These are phyloP conservation scores for Amphibolis antarctica DNA, from an alignment of 106 monocot genomes.

Conservation along the genomic window DNA sequence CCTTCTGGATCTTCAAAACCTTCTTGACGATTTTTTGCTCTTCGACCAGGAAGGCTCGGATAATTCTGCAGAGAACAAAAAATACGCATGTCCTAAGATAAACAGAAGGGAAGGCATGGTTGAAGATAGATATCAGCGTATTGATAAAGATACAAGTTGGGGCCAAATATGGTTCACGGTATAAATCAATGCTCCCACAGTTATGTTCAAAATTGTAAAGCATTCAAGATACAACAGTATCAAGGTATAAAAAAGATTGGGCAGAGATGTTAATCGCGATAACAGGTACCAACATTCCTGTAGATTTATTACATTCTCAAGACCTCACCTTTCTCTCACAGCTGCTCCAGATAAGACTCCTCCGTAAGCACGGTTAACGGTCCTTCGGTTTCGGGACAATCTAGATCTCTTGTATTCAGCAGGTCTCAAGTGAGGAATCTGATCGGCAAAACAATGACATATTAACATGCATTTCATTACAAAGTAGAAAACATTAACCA, in stretches of 20 bases:
- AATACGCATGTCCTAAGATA: background rate
- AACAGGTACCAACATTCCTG: too few species aligned
- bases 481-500: background rate
- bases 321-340: constrained; percentile 7
- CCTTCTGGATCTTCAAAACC: constrained; percentile 10
- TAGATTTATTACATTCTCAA: too few species aligned
- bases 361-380: constrained; percentile 16
- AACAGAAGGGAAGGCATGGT: background rate
- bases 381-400: constrained; percentile 12
- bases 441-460: background rate
- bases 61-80: background rate
- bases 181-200: too few species aligned
- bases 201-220: background rate
- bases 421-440: constrained; percentile 14
- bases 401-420: constrained; percentile 17
- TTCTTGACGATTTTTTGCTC: constrained; percentile 12
- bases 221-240: background rate
- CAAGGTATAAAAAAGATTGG: background rate
- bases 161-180: too few species aligned
- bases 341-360: constrained; percentile 13
- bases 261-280: too few species aligned
- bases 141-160: too few species aligned
- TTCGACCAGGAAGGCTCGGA: constrained; percentile 7
- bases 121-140: too few species aligned
- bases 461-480: background rate